Conservation (phyloP, 495 filamentous ascomycete genomes). For the Mytilinidion resinicola region DNA sequence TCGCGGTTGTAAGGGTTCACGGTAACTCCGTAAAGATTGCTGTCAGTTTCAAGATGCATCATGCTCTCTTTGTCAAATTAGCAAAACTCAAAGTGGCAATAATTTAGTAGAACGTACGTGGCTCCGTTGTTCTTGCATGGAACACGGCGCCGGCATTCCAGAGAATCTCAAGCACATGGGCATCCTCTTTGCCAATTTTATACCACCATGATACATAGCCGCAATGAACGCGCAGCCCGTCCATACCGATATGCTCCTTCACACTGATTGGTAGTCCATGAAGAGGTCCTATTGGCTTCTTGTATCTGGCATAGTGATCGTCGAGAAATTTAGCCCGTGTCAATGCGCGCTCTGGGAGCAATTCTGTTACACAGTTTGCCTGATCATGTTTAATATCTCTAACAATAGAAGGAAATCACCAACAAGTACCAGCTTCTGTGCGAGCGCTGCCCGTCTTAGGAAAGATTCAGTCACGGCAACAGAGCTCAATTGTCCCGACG, state of each 20-base stretch:
- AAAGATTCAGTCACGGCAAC: slow-evolving; percentile 51
- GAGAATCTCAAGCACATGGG: slow-evolving; percentile 45
- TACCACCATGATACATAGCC: slow-evolving; percentile 46
- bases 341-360: slow-evolving; percentile 47
- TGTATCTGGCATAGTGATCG: slow-evolving; percentile 27
- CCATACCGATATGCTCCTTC: slow-evolving; percentile 59
- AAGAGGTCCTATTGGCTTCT: slow-evolving; percentile 50
- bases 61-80: slow-evolving; percentile 33
- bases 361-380: slow-evolving; percentile 58
- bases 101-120: slow-evolving; percentile 22
- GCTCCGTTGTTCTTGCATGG: slow-evolving; percentile 49
- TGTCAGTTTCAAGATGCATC: slow-evolving; percentile 58
- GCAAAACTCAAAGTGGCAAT: too few relatives aligned
- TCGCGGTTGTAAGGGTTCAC: slow-evolving; percentile 24
- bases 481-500: slow-evolving; percentile 41
- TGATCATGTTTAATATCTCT: slow-evolving; percentile 17
- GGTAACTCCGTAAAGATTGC: slow-evolving; percentile 51
- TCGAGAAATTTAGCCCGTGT: slow-evolving; percentile 35
- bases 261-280: slow-evolving; percentile 64
- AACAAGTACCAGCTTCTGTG: slow-evolving; percentile 46
- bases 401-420: not conserved
- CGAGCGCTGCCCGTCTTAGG: slow-evolving; percentile 53
- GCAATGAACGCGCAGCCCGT: slow-evolving; percentile 46
- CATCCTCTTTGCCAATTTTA: slow-evolving; percentile 39
- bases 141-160: slow-evolving; percentile 45